phyloP scores from a whole-genome alignment of 2,329 filamentous ascomycete species.

The Graphium sp. region DNA sequence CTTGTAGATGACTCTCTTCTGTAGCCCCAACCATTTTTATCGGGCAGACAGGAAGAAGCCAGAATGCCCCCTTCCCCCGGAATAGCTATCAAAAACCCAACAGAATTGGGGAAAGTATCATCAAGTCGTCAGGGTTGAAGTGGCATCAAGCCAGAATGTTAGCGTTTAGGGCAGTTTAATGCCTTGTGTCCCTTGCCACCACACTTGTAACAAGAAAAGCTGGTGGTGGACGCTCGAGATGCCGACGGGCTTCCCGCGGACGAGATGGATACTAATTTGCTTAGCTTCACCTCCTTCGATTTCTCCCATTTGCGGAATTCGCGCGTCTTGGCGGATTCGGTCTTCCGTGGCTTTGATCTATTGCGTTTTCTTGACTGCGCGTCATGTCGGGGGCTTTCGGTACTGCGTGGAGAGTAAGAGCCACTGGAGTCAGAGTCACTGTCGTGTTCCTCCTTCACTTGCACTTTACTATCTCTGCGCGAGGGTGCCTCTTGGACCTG shows the following conservation, averaged over 20 bases:
- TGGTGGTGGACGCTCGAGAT: no score
- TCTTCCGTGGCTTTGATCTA: slow-evolving; percentile 1
- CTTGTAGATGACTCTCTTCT: no score
- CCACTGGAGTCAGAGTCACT: no score
- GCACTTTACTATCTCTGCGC: background rate
- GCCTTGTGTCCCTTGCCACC: slow-evolving; percentile 2
- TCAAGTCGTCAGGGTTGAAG: no score
- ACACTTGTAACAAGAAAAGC: slow-evolving; percentile 2
- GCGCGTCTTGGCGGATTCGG: background rate
- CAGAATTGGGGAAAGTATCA: no score
- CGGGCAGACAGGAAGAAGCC: no score
- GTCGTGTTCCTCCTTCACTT: background rate
- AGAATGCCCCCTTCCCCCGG: no score
- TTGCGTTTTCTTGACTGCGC: background rate
- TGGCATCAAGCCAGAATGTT: no score
- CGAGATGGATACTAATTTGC: slow-evolving; percentile 2
- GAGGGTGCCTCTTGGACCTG: background rate
- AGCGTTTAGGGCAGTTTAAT: slow-evolving; percentile 2
- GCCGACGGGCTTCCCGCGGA: background rate
- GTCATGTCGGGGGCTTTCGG: background rate
- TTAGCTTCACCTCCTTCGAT: slow-evolving; percentile 2
- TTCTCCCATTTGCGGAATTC: slow-evolving; percentile 1
- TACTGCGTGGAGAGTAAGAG: no score
- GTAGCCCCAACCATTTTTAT: no score
- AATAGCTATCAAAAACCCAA: no score